Base-by-base conservation (phyloP, 1,284 basidiomycete genomes). In the Rhodotorula sp. region DNA sequence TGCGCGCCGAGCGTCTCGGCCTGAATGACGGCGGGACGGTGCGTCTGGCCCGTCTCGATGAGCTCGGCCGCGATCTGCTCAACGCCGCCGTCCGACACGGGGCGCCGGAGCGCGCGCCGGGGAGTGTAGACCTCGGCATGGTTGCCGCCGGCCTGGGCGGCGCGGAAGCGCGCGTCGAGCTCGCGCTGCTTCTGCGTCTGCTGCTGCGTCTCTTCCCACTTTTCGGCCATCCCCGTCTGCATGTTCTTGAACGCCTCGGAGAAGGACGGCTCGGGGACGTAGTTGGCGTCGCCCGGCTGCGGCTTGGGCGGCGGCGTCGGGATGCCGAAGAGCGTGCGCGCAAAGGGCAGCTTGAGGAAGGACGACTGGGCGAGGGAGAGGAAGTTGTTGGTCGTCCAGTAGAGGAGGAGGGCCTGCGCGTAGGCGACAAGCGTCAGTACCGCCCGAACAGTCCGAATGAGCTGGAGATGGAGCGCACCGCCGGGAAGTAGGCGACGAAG, bases 321-420 rank as follows among this genome's bases (percentile, higher is more conserved):
- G 70, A 90, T 86, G 56, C 81, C 77, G 46, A 89, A 79, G 4
- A 79, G 71, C 44, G 80, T 74, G 56, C 88, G 87, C 58, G 89
- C 77, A 16, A 82, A 77, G 17, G 85, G 82, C 16, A 80, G 74
- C 60, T 87, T 86, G 48, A 89, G 79, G 23, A 85, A 41, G 4
- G 83, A 66, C 4, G 85, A 85, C 80, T 87, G 86, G 8, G 82
- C 53, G n/a, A 86, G 79, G n/a, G 85, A 85, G 75, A 84, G 82
- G 53, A 80, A 73, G 78, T 85, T 85, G 67, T 85, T 84, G 46
- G 84, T 83, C 10, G 83, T 77, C 77, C 91, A 84, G 75, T 88
- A 88, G 10, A 91, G 80, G 71, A 89, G 82, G 21, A 91, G 83
- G 53, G 87, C 90, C 87, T 90, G 69, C 23, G 56, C 56, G 27